These are phyloP conservation scores for Diplosphaera chodatii DNA, from an alignment of 139 green algal genomes.

Conservation along the genomic window DNA sequence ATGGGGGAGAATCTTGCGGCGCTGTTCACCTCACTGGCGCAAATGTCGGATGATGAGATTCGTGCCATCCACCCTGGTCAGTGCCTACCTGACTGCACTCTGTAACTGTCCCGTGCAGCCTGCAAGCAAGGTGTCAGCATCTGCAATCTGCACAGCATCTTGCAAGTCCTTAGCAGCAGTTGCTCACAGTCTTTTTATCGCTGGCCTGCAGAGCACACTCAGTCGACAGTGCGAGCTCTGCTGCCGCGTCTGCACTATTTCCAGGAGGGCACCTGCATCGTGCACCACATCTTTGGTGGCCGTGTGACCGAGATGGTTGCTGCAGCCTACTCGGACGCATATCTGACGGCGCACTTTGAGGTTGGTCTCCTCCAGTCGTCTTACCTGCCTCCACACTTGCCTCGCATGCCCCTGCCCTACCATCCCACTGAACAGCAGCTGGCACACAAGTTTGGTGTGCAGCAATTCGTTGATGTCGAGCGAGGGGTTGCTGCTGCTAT, in stretches of 20 bases:
- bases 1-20: slow-evolving; percentile 93
- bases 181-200: too few relatives aligned
- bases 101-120: too few relatives aligned
- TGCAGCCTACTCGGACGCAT: slow-evolving; percentile 76
- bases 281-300: slow-evolving; percentile 97
- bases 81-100: not conserved
- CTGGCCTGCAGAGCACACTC: slow-evolving; percentile 15
- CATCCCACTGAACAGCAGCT: too few relatives aligned
- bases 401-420: too few relatives aligned
- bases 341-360: slow-evolving; percentile 96
- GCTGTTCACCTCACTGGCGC: slow-evolving; percentile 73
- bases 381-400: too few relatives aligned
- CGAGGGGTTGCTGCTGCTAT: too few relatives aligned
- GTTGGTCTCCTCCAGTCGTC: too few relatives aligned
- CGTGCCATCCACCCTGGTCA: slow-evolving; percentile 61
- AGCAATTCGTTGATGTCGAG: too few relatives aligned
- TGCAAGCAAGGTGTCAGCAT: too few relatives aligned
- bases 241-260: slow-evolving; percentile 86
- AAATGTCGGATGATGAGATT: slow-evolving; percentile 68
- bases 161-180: too few relatives aligned
- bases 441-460: too few relatives aligned
- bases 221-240: slow-evolving; percentile 38
- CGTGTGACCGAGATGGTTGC: slow-evolving; percentile 62
- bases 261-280: slow-evolving; percentile 87
- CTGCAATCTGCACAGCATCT: too few relatives aligned